These are phyloP conservation scores for Dictyostelium purpureum DNA, from an alignment of 78 protist species.

Conservation along the genomic window DNA sequence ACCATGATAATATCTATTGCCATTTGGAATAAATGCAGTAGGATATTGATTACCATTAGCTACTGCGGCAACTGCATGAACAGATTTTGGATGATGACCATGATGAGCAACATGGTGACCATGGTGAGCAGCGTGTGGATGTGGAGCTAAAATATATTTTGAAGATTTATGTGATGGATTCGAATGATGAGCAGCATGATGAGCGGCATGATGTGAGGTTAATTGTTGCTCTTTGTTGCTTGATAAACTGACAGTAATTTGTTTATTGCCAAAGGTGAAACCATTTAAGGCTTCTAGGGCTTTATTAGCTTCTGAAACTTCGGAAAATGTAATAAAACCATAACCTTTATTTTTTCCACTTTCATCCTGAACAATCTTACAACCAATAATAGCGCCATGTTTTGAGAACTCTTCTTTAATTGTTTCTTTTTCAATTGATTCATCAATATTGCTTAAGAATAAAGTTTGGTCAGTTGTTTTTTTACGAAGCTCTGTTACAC, in stretches of 20 bases:
- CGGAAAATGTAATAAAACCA: conserved; percentile 96
- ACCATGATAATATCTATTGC: background rate
- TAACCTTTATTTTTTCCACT: conserved; percentile 88
- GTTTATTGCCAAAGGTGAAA: conserved; percentile 32
- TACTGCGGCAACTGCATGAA: background rate
- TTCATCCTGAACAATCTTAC: conserved; percentile 86
- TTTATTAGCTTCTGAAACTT: conserved; percentile 83
- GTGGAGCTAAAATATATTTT: background rate
- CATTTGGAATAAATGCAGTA: background rate
- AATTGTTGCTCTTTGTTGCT: conserved; percentile 4
- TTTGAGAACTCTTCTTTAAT: conserved; percentile 86
- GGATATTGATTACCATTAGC: background rate
- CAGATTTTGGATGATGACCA: background rate
- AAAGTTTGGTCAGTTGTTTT: conserved; percentile 86
- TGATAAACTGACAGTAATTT: conserved; percentile 49
- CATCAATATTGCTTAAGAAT: conserved; percentile 97
- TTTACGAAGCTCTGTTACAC: conserved; percentile 20
- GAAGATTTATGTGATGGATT: background rate
- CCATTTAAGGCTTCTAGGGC: conserved; percentile 94
- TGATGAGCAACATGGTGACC: too few species aligned
- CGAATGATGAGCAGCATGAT: background rate
- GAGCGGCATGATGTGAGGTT: background rate
- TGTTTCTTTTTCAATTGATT: conserved; percentile 86
- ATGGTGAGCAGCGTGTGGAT: too few species aligned
- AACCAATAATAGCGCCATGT: conserved; percentile 87